Base-by-base conservation (phyloP, 495 filamentous ascomycete genomes). In the Penicillium angulare region DNA sequence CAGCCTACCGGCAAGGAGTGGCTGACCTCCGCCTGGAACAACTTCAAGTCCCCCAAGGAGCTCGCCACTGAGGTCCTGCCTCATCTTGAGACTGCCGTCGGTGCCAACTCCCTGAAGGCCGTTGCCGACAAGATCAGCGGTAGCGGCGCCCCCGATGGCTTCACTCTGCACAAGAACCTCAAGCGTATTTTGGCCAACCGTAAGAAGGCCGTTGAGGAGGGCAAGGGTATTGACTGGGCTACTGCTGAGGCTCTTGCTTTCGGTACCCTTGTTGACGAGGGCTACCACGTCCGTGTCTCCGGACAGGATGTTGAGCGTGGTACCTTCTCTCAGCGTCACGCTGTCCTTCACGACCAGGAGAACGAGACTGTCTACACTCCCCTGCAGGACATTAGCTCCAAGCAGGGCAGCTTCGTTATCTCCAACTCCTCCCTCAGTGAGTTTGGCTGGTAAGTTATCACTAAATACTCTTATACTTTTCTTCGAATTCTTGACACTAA, bases 251-350 rank as follows among this genome's bases (percentile, higher is more conserved):
- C 93, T 56, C 82, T 98, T 57, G 95, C 95, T 27, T 97, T 98
- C 59, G 93, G 95, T 51, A 80, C 89, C 27, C 81, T 98, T 40
- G 89, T 91, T 55, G 81, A 79, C 31, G 93, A 98, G 71, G 95
- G 95, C 23, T 88, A 95, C 69, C 93, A 98, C 67, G 91, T 98
- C 59, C 88, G 93, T 72, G 85, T 98, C 13, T 97, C 93, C 50
- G 93, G 93, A 53, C 93, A 98, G 77, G 93, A 98, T 77, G 93
- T 98, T 48, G 92, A 98, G 80, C 90, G 93, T 82, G 93, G 93
- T 73, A 98, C 93, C 51, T 98, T 98, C 84, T 98, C 93, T 21
- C 93, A 98, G 78, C 85, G 93, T 61, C 93, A 98, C 67, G 86
- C 93, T 51, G 92, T 98, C 48, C 83, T 98, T 61, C 93, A 97